Conservation (phyloP, 2,329 filamentous ascomycete genomes). For the Alternaria rosae region DNA sequence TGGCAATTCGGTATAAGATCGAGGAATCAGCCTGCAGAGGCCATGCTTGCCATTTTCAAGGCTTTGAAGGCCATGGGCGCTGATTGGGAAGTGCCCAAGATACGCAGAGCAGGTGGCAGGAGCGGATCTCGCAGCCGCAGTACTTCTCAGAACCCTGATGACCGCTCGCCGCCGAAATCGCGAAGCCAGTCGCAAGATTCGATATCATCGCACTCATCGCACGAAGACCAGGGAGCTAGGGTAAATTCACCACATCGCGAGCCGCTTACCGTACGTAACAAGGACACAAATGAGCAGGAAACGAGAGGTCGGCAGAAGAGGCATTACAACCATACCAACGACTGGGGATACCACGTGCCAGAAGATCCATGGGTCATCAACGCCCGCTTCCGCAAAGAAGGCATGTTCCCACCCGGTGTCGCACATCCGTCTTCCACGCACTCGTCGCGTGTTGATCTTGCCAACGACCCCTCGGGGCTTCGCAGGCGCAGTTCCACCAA, state of each 20-base stretch:
- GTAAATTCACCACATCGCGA: conserved; percentile 30
- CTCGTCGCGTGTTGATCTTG: conserved; percentile 58
- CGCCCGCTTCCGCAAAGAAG: conserved; percentile 85
- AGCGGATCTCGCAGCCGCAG: conserved; percentile 46
- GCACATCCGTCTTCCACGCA: conserved; percentile 60
- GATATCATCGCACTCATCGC: conserved; percentile 42
- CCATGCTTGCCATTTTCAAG: conserved; percentile 93
- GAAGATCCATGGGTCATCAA: conserved; percentile 95
- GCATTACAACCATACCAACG: conserved; percentile 56
- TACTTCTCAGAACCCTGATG: conserved; percentile 35
- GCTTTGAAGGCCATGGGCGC: conserved; percentile 87
- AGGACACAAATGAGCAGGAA: conserved; percentile 23
- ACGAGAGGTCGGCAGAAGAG: conserved; percentile 50
- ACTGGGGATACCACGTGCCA: conserved; percentile 79
- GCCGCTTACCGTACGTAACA: conserved; percentile 42
- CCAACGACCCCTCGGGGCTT: conserved; percentile 31
- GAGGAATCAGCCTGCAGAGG: conserved; percentile 91
- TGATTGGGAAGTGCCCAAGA: conserved; percentile 73
- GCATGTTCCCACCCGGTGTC: conserved; percentile 67
- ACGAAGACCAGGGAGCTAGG: conserved; percentile 26
- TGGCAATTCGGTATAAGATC: conserved; percentile 99
- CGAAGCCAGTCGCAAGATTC: conserved; percentile 40
- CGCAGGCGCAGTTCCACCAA: conserved; percentile 45
- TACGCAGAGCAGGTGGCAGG: conserved; percentile 51
- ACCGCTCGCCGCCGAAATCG: conserved; percentile 45